Evolutionary conservation across 176 grass and related monocot genomes (phyloP).

Genomic region (Rhynchospora pubera): DNA sequence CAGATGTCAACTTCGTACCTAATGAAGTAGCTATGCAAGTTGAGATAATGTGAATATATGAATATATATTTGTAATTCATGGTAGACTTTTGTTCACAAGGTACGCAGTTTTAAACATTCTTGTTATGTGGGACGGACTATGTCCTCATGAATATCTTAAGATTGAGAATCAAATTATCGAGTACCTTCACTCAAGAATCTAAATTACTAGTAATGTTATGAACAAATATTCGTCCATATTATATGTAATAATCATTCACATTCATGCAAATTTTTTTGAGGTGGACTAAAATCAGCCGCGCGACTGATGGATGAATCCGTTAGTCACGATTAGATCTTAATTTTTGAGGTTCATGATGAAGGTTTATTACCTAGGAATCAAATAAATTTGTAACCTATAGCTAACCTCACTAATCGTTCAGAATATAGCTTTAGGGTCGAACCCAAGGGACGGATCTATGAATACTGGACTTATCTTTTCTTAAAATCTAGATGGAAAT

Average conservation of each 20-base stretch:
- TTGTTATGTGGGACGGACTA: background rate
- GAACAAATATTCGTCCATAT: background rate
- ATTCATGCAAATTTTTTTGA: background rate
- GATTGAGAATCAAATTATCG: background rate
- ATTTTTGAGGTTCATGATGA: too few relatives aligned
- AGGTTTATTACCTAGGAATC: too few relatives aligned
- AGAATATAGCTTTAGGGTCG: too few relatives aligned
- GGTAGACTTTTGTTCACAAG: background rate
- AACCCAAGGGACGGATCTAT: too few relatives aligned
- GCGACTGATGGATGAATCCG: too few relatives aligned
- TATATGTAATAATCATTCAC: background rate
- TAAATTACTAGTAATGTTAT: background rate
- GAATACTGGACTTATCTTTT: too few relatives aligned
- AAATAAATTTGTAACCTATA: too few relatives aligned
- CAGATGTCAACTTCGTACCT: background rate
- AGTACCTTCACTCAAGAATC: background rate
- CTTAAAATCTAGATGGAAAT: too few relatives aligned
- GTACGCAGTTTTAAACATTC: background rate
- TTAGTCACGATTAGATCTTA: too few relatives aligned
- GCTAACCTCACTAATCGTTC: too few relatives aligned
- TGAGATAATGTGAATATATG: background rate
- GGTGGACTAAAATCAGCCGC: too few relatives aligned
- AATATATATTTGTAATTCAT: background rate
- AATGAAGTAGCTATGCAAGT: background rate
- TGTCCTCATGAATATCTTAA: background rate